A percentile compares a stretch with the other conserved stretches of the same genome.
Evolutionary conservation across 2,329 filamentous ascomycete species (phyloP).

Genomic region (Talaromyces pinophilus): DNA sequence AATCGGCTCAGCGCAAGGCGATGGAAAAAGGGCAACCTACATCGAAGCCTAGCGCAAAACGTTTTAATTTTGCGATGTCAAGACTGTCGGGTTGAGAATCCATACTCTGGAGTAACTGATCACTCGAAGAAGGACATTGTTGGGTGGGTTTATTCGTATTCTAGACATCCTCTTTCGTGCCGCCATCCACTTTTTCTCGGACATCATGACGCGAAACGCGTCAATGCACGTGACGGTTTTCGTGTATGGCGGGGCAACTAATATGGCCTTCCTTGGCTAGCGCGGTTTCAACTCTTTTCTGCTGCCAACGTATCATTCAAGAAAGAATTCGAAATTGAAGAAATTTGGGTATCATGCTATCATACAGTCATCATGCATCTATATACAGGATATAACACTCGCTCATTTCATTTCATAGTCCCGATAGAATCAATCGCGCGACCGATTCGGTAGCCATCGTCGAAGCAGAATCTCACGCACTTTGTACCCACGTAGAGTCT

Average conservation of each 20-base stretch:
- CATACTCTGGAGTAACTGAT: slow-evolving; percentile 29
- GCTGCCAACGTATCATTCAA: too few relatives aligned
- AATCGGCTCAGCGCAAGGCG: slow-evolving; percentile 20
- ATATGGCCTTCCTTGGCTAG: slow-evolving; percentile 12
- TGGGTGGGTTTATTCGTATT: neutral
- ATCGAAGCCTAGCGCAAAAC: slow-evolving; percentile 42
- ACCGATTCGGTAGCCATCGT: slow-evolving; percentile 83
- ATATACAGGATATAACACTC: neutral
- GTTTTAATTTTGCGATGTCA: slow-evolving; percentile 44
- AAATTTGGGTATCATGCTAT: slow-evolving; percentile 23
- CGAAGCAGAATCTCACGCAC: slow-evolving; percentile 78
- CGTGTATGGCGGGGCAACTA: slow-evolving; percentile 5
- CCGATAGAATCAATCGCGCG: slow-evolving; percentile 54
- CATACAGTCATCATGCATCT: slow-evolving; percentile 20
- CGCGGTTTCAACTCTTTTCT: neutral
- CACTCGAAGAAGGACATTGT: neutral
- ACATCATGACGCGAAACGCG: slow-evolving; percentile 23
- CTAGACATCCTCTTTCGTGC: neutral
- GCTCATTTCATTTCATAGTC: neutral
- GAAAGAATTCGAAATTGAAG: neutral
- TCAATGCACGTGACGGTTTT: slow-evolving; percentile 19
- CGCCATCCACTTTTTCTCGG: neutral
- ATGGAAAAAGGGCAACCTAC: slow-evolving; percentile 31
- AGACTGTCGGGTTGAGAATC: slow-evolving; percentile 45
- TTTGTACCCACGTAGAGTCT: slow-evolving; percentile 67